phyloP scores from a whole-genome alignment of 768 basidiomycete species.

The Termitomyces sp. region DNA sequence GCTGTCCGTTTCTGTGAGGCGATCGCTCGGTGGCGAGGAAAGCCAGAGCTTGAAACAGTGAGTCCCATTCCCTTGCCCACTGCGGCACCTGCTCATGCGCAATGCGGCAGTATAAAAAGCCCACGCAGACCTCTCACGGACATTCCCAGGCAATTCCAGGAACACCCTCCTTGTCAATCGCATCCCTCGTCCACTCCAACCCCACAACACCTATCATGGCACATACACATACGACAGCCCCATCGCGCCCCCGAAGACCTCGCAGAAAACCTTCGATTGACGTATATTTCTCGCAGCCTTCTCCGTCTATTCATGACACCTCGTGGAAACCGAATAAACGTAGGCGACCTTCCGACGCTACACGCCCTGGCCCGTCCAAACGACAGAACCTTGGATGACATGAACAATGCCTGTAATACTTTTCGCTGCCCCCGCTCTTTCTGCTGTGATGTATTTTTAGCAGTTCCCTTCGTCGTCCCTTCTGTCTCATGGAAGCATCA shows the following conservation, averaged over 20 bases:
- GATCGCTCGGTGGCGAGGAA: slow-evolving; percentile 77
- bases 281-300: slow-evolving; percentile 38
- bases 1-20: slow-evolving; percentile 80
- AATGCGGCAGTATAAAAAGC: slow-evolving; percentile 52
- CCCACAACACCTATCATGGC: slow-evolving; percentile 52
- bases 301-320: slow-evolving; percentile 14
- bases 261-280: slow-evolving; percentile 40
- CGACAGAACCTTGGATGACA: slow-evolving; percentile 12
- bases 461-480: neutral
- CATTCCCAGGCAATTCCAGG: slow-evolving; percentile 26
- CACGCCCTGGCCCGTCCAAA: slow-evolving; percentile 17
- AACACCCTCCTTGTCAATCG: slow-evolving; percentile 49
- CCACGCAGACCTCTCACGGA: slow-evolving; percentile 26
- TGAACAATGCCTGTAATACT: slow-evolving; percentile 3
- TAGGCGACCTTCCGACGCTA: slow-evolving; percentile 17
- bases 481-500: slow-evolving; percentile 7
- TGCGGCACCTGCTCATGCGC: slow-evolving; percentile 23
- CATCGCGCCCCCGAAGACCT: slow-evolving; percentile 9
- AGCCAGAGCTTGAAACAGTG: slow-evolving; percentile 80
- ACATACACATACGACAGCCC: slow-evolving; percentile 17
- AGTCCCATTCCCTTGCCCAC: slow-evolving; percentile 16
- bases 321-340: slow-evolving; percentile 22
- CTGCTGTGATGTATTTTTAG: slow-evolving; percentile 14
- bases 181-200: slow-evolving; percentile 67
- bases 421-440: neutral